Evolutionary conservation across 805 yeast genomes (phyloP).

Genomic region (Saturnispora sekii): DNA sequence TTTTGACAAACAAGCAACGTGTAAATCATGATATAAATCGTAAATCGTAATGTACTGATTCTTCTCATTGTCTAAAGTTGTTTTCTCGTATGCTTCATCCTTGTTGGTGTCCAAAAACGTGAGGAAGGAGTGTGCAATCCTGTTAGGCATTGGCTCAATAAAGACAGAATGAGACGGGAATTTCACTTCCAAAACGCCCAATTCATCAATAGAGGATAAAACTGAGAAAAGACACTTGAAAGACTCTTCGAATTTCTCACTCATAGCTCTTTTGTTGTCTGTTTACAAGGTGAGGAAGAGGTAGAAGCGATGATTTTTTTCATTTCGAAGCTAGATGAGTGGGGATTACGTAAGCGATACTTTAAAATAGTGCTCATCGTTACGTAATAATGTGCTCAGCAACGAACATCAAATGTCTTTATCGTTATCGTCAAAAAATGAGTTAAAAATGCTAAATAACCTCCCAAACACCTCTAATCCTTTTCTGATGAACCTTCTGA

Average conservation of each 20-base stretch:
- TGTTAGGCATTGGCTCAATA: conserved; percentile 11
- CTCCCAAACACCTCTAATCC: conserved; percentile 61
- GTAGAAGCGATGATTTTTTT: neutral
- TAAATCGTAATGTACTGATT: conserved; percentile 41
- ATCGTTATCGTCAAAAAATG: too few species aligned
- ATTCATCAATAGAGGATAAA: neutral
- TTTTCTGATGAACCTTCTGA: conserved; percentile 63
- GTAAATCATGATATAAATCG: conserved; percentile 57
- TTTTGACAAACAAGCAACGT: conserved; percentile 40
- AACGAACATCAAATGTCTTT: neutral
- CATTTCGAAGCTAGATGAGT: neutral
- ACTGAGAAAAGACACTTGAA: conserved; percentile 2
- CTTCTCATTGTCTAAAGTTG: conserved; percentile 32
- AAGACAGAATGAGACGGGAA: conserved; percentile 6
- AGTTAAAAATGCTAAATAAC: conserved; percentile 8
- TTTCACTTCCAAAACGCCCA: conserved; percentile 1
- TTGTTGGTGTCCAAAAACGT: conserved; percentile 25
- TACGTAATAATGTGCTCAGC: conserved; percentile 1
- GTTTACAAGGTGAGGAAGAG: too few species aligned
- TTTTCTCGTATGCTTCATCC: conserved; percentile 12
- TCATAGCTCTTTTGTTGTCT: neutral
- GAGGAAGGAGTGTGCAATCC: conserved; percentile 34
- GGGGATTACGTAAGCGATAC: too few species aligned
- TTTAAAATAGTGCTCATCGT: too few species aligned
- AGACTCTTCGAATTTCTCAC: conserved; percentile 3